Evolutionary conservation across 2,329 filamentous ascomycete genomes (phyloP), one percentile per base, ranked within the genome.

Genomic region (Erysiphe neolycopersici): DNA sequence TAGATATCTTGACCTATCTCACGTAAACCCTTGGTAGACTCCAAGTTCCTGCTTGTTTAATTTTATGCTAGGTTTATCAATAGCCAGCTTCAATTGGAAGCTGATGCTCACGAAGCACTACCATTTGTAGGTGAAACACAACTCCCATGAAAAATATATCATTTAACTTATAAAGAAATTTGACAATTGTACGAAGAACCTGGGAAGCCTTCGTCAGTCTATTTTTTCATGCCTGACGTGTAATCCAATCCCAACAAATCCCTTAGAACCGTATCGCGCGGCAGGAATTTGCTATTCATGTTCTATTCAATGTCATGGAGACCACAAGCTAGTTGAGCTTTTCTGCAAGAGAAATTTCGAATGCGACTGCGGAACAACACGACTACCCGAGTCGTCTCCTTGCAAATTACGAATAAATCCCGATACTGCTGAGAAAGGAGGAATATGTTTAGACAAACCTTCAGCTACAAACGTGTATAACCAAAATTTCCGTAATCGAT

Each of bases 211-310:
- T 14, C 78, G 84, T 43, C 89, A 98, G 59, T 79, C 69, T 39
- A 71, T 95, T 17, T 98, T 92, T 54, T 82, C 89, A 38, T 98
- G 89, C 53, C 62, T 95, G 39, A 95, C 87, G 11, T 98, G 89
- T 64, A 91, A 84, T 48, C 84, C 89, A 9, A 72, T 80, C 9
- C 79, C 84, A 1, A 54, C 65, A 2, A 68, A 71, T 38, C 56
- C 67, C 1, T 64, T 69, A 38, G 73, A 76, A 42, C 63, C 75
- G 0, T 80, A 78, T 58, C 70, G 64, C 8, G 66, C 78, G 6
- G 89, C 87, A 3, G 89, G 81, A 22, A 73, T 98, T 45, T 98
- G 89, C 65, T 98, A 98, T 55, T 81, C 85, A 18, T 98, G 89
- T 63, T 94, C 87, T 6, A 83, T 98, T 46, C 80, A 87, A 52